Percentiles rank a stretch among this genome's conserved stretches.
phyloP scores from a whole-genome alignment of 164 flowering plant species.

The Annona squamosa region DNA sequence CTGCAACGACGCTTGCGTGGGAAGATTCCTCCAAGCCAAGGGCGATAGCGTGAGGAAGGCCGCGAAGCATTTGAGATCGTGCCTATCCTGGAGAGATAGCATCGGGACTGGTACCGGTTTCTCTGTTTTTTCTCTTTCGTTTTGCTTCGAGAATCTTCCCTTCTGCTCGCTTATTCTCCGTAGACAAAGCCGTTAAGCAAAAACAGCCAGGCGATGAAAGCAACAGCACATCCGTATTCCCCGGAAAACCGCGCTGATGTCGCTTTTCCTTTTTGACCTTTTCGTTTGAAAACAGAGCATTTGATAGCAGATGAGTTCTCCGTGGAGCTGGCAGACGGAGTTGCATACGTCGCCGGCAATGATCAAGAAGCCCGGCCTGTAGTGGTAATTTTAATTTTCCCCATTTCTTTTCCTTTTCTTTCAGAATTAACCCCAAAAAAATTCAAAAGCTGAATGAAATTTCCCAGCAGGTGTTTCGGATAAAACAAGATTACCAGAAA shows the following conservation, averaged over 20 bases:
- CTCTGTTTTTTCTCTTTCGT: conserved; percentile 10
- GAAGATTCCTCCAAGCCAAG: conserved; percentile 73
- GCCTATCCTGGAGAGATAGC: conserved; percentile 86
- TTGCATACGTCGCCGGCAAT: conserved; percentile 84
- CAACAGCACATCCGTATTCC: neutral
- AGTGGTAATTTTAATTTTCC: conserved; percentile 37
- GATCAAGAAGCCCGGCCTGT: conserved; percentile 86
- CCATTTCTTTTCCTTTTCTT: neutral
- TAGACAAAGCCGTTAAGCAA: conserved; percentile 23
- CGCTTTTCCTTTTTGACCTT: neutral
- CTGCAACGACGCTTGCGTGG: conserved; percentile 72
- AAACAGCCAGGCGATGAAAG: conserved; percentile 6
- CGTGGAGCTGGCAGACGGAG: conserved; percentile 85
- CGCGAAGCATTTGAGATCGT: conserved; percentile 70
- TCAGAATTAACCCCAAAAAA: neutral
- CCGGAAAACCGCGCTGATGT: neutral
- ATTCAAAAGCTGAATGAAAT: neutral
- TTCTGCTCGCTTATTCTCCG: conserved; percentile 12
- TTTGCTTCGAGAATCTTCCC: conserved; percentile 31
- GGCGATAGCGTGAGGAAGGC: conserved; percentile 90
- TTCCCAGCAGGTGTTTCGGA: conserved; percentile 63
- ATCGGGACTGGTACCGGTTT: conserved; percentile 63
- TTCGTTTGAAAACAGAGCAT: conserved; percentile 38
- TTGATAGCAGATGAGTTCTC: conserved; percentile 96
- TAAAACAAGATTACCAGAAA: conserved; percentile 95